Conservation (phyloP, 2,329 filamentous ascomycete species). For the Phaeomoniella chlamydospora region DNA sequence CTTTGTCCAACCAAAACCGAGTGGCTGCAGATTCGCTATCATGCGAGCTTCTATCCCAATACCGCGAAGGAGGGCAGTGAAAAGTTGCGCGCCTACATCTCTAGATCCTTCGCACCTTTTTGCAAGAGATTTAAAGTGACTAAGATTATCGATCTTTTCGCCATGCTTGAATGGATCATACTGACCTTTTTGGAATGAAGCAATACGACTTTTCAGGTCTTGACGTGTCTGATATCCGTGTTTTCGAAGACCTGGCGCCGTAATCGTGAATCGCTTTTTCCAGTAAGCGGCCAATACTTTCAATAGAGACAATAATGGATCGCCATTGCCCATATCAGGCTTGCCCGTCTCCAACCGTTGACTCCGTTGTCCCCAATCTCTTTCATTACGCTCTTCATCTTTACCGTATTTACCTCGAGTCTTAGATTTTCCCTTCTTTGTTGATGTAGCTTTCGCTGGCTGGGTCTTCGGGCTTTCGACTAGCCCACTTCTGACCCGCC, state of each 20-base stretch:
- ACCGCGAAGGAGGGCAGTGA: constrained; percentile 69
- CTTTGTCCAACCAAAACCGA: constrained; percentile 86
- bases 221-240: constrained; percentile 73
- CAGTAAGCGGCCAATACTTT: constrained; percentile 71
- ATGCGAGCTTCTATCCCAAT: constrained; percentile 71
- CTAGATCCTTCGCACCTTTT: constrained; percentile 63
- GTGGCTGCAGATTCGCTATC: constrained; percentile 69
- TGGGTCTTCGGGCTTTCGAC: constrained; percentile 25
- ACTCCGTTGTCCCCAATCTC: constrained; percentile 62
- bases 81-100: constrained; percentile 78
- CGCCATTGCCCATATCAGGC: constrained; percentile 67
- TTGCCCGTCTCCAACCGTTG: constrained; percentile 53
- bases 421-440: constrained; percentile 18
- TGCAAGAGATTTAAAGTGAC: constrained; percentile 56
- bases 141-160: constrained; percentile 54
- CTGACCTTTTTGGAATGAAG: constrained; percentile 50
- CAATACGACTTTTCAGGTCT: constrained; percentile 57
- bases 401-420: constrained; percentile 16
- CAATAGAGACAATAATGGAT: constrained; percentile 65
- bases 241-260: constrained; percentile 71
- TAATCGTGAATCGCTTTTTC: constrained; percentile 69
- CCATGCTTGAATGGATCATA: constrained; percentile 55
- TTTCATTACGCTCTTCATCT: constrained; percentile 25
- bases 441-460: constrained; percentile 9
- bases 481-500: constrained; percentile 54